Evolutionary conservation across 148 eudicot genomes (phyloP).

Genomic region (Vaccinium macrocarpon): DNA sequence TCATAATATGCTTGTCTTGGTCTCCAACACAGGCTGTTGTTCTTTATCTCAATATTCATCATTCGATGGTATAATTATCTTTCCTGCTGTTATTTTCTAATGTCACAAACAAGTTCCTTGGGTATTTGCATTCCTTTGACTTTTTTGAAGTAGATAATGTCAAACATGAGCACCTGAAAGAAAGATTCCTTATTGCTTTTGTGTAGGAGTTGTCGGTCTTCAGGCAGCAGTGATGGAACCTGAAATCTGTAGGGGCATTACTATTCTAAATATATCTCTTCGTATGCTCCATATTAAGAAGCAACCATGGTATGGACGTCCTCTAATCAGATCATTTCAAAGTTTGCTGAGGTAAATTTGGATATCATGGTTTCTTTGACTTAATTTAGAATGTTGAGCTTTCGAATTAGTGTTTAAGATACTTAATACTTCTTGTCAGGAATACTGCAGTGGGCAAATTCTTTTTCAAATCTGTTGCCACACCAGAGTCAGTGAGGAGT

Average conservation of each 20-base stretch:
- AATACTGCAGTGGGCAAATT: conserved; percentile 76
- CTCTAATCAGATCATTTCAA: conserved; percentile 80
- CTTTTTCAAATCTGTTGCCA: conserved; percentile 74
- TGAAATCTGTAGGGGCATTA: conserved; percentile 69
- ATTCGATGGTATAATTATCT: neutral
- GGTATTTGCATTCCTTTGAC: neutral
- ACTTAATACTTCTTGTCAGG: conserved; percentile 42
- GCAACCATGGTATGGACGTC: conserved; percentile 76
- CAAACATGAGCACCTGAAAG: neutral
- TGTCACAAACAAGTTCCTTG: neutral
- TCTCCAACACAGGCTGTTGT: neutral
- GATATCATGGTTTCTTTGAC: conserved; percentile 1
- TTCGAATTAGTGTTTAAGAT: neutral
- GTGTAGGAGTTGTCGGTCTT: conserved; percentile 89
- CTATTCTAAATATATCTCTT: conserved; percentile 81
- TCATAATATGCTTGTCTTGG: neutral
- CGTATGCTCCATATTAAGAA: conserved; percentile 91
- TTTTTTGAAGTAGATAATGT: neutral
- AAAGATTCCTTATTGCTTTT: neutral
- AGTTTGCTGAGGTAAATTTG: conserved; percentile 64
- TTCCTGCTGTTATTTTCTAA: neutral
- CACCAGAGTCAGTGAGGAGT: conserved; percentile 68
- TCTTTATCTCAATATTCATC: neutral
- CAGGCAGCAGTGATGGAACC: conserved; percentile 84
- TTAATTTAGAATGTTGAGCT: neutral